Conservation (phyloP, 306 rosid species). For the Sicyos baderoa region DNA sequence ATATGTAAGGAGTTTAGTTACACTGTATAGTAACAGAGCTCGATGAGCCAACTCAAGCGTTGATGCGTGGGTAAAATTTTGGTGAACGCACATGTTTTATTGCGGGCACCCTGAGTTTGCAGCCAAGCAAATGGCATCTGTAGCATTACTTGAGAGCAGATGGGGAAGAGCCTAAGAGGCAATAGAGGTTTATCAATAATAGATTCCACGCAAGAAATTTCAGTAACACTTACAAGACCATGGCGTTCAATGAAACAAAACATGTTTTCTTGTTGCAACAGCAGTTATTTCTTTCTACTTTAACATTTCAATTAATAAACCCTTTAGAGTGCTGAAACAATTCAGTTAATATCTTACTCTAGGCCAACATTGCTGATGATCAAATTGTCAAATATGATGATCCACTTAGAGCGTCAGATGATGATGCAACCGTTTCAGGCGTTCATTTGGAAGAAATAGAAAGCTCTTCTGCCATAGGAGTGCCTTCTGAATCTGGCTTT, state of each 20-base stretch:
- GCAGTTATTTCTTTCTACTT: not conserved
- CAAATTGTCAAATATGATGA: constrained; percentile 48
- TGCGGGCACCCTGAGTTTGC: not conserved
- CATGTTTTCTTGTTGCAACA: not conserved
- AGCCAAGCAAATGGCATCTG: not conserved
- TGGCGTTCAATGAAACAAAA: not conserved
- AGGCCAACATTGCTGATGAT: constrained; percentile 41
- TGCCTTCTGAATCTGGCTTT: constrained; percentile 27
- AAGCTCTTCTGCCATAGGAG: constrained; percentile 19
- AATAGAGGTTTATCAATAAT: not conserved
- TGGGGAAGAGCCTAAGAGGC: not conserved
- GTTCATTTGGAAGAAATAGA: constrained; percentile 27
- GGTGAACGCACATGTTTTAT: not conserved
- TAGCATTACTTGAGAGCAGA: not conserved
- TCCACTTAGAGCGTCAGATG: constrained; percentile 58
- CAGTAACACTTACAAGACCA: not conserved
- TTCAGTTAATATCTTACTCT: constrained; percentile 17
- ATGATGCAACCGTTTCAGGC: constrained; percentile 25
- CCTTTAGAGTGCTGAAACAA: constrained; percentile 1
- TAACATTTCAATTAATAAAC: not conserved
- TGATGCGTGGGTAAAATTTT: not conserved
- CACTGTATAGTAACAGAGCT: not conserved
- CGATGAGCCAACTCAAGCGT: not conserved
- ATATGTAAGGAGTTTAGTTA: not conserved
- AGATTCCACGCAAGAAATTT: not conserved